These are phyloP conservation scores for Roridomyces roridus DNA, from an alignment of 768 basidiomycete species.

Conservation along the genomic window DNA sequence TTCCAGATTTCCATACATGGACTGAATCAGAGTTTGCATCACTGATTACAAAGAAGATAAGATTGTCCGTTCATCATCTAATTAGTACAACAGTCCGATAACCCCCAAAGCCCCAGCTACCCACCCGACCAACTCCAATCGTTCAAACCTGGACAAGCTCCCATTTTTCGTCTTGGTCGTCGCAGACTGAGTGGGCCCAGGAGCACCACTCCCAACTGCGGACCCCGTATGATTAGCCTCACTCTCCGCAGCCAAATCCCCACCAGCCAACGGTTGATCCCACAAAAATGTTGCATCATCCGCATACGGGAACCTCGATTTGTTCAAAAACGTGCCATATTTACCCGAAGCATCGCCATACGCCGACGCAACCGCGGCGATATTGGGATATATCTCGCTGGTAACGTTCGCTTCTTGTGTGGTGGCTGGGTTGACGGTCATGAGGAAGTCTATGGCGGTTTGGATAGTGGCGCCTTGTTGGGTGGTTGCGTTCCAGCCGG, in stretches of 20 bases:
- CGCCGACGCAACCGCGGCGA: constrained; percentile 60
- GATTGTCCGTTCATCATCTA: no score
- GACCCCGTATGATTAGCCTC: no score
- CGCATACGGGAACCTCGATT: constrained; percentile 43
- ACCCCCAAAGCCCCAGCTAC: no score
- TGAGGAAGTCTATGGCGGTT: constrained; percentile 63
- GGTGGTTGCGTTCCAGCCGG: constrained; percentile 59
- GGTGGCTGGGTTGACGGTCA: constrained; percentile 46
- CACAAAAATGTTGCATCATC: constrained; percentile 57
- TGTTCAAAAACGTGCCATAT: constrained; percentile 55
- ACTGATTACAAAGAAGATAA: no score
- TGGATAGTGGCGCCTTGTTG: constrained; percentile 67
- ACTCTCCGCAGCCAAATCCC: neutral
- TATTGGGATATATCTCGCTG: constrained; percentile 58
- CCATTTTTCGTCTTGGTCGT: no score
- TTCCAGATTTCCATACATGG: no score
- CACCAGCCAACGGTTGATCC: constrained; percentile 52
- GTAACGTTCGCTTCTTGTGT: constrained; percentile 41
- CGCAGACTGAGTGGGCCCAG: no score
- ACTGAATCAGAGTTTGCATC: no score
- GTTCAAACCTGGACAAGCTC: no score
- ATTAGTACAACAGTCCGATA: no score
- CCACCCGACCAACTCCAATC: no score
- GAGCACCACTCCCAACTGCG: no score
- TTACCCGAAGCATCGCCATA: constrained; percentile 66